Evolutionary conservation across 2,329 filamentous ascomycete species (phyloP).

Genomic region (Talaromyces sp.): DNA sequence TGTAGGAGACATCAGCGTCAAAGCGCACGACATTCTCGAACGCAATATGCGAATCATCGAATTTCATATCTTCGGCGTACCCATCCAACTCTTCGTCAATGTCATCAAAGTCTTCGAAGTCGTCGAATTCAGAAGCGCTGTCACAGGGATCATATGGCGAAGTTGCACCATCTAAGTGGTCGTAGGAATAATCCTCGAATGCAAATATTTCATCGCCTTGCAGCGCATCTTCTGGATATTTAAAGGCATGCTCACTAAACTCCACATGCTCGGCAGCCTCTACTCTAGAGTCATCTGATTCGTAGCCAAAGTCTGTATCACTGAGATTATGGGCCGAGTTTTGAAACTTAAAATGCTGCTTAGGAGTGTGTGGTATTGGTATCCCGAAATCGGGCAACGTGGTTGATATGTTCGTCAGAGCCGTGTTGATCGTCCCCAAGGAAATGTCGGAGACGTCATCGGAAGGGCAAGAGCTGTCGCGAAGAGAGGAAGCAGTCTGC

Average conservation of each 20-base stretch:
- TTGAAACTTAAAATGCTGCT: conserved; percentile 22
- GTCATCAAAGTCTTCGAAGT: conserved; percentile 26
- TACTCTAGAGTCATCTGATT: conserved; percentile 32
- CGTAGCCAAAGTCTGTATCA: conserved; percentile 39
- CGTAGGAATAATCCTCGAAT: conserved; percentile 15
- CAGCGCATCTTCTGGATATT: conserved; percentile 15
- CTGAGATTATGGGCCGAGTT: conserved; percentile 13
- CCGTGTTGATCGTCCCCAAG: conserved; percentile 25
- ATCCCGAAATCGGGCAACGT: conserved; percentile 23
- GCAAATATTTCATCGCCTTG: conserved; percentile 18
- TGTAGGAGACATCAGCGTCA: conserved; percentile 33
- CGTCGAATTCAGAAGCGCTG: conserved; percentile 9
- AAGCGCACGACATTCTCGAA: conserved; percentile 38
- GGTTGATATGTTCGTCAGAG: conserved; percentile 24
- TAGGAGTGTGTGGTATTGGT: conserved; percentile 26
- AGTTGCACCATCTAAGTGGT: conserved; percentile 17
- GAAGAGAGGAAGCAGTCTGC: conserved; percentile 30
- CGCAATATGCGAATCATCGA: conserved; percentile 37
- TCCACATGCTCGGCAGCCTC: conserved; percentile 24
- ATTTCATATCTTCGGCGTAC: conserved; percentile 29
- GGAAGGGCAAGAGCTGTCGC: conserved; percentile 40
- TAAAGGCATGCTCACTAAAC: conserved; percentile 7
- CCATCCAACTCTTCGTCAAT: conserved; percentile 26
- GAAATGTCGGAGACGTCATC: conserved; percentile 37
- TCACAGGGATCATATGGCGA: conserved; percentile 14